A percentile compares a stretch with the other conserved stretches of the same genome.
Evolutionary conservation across 768 basidiomycete genomes (phyloP).

Genomic region (Trametes meyenii): DNA sequence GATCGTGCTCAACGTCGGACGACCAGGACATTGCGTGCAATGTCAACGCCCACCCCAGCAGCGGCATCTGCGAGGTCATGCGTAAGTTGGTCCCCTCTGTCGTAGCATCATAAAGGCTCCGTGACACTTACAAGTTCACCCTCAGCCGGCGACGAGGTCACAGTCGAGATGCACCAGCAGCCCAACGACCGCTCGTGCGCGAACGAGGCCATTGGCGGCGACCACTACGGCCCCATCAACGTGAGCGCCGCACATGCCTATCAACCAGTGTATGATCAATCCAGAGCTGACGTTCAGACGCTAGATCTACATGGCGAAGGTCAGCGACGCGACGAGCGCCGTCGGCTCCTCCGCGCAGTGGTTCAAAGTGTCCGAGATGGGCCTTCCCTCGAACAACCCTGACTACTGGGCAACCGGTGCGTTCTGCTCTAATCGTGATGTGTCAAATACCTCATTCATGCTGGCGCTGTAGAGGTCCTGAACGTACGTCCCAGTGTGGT

Average conservation of each 20-base stretch:
- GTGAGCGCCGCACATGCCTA: conserved; percentile 22
- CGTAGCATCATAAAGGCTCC: not conserved
- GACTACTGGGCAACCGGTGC: conserved; percentile 47
- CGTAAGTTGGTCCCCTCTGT: conserved; percentile 31
- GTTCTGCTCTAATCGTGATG: not conserved
- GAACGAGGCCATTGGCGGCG: conserved; percentile 53
- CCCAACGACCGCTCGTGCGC: conserved; percentile 48
- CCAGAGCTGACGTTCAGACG: not conserved
- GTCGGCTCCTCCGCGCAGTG: conserved; percentile 45
- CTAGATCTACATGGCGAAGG: conserved; percentile 52
- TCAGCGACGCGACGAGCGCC: conserved; percentile 47
- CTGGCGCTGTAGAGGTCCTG: conserved; percentile 33
- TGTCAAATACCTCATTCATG: not conserved
- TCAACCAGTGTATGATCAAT: not conserved
- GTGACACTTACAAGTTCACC: not conserved
- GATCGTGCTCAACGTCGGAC: too few relatives aligned
- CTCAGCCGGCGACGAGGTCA: conserved; percentile 48
- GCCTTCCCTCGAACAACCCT: conserved; percentile 50
- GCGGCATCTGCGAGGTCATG: conserved; percentile 46
- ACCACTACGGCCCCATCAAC: conserved; percentile 52
- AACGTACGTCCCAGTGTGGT: conserved; percentile 28
- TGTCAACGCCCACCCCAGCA: conserved; percentile 36
- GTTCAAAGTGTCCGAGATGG: conserved; percentile 57
- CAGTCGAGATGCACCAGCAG: conserved; percentile 60
- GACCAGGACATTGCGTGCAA: conserved; percentile 54